These are phyloP conservation scores for Aspergillus nanangensis DNA, from an alignment of 495 filamentous ascomycete species.

Conservation along the genomic window DNA sequence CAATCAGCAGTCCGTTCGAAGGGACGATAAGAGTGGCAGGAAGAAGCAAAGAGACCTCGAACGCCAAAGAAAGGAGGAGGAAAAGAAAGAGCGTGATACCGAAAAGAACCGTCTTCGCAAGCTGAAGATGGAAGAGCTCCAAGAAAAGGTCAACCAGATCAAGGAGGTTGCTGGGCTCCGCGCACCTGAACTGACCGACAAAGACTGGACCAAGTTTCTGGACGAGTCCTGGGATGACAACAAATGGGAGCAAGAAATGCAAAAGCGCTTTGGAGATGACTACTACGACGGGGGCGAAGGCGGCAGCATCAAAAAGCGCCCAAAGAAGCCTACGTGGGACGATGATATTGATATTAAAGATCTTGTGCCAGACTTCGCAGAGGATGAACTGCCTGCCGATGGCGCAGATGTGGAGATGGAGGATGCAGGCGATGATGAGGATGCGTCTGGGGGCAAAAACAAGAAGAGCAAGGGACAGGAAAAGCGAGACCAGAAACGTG, in stretches of 20 bases:
- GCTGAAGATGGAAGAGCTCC: constrained; percentile 82
- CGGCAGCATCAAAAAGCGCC: constrained; percentile 49
- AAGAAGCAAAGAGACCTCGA: constrained; percentile 75
- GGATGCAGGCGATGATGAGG: constrained; percentile 36
- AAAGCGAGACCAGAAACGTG: constrained; percentile 64
- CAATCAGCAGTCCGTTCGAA: constrained; percentile 72
- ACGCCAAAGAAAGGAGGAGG: constrained; percentile 68
- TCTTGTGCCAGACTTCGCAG: constrained; percentile 78
- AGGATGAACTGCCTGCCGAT: constrained; percentile 51
- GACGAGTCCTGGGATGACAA: constrained; percentile 83
- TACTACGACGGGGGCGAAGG: constrained; percentile 69
- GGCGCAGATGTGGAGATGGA: constrained; percentile 50
- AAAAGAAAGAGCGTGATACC: constrained; percentile 68
- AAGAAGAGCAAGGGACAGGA: constrained; percentile 64
- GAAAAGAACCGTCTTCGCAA: constrained; percentile 81
- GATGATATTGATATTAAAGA: constrained; percentile 97
- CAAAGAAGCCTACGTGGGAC: constrained; percentile 92
- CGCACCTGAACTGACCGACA: constrained; percentile 58
- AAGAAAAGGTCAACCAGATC: constrained; percentile 76
- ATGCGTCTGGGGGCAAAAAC: constrained; percentile 30
- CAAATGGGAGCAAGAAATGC: constrained; percentile 86
- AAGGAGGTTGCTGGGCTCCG: constrained; percentile 79
- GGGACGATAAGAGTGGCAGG: constrained; percentile 71
- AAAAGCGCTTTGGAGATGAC: constrained; percentile 74
- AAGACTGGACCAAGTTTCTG: constrained; percentile 77